Conservation (phyloP, 495 filamentous ascomycete species). For the Hyaloscypha bicolor region DNA sequence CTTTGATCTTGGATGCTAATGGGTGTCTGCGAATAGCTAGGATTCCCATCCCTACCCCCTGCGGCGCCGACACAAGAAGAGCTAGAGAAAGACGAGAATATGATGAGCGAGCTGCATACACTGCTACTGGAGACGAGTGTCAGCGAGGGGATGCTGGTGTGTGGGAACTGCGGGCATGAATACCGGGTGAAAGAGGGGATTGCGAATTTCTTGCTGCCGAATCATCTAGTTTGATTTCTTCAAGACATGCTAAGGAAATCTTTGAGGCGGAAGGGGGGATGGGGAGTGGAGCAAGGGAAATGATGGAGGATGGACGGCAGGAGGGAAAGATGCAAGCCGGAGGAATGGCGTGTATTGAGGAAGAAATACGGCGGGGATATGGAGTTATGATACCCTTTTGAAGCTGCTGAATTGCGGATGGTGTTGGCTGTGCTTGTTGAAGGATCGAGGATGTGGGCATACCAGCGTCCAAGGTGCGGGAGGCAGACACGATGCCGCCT, state of each 20-base stretch:
- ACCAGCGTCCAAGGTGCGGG: too few species aligned
- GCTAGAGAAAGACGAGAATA: conserved; percentile 62
- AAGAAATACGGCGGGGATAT: too few species aligned
- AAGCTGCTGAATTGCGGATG: too few species aligned
- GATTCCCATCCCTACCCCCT: conserved; percentile 75
- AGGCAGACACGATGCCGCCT: too few species aligned
- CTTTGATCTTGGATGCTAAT: not conserved
- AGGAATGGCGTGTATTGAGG: too few species aligned
- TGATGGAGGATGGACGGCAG: not conserved
- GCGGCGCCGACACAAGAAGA: conserved; percentile 60
- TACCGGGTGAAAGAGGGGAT: conserved; percentile 94
- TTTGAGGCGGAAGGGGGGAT: not conserved
- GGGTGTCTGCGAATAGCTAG: conserved; percentile 56
- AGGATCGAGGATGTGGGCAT: too few species aligned
- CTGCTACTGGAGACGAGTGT: conserved; percentile 91
- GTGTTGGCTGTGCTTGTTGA: too few species aligned
- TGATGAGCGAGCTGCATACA: conserved; percentile 74
- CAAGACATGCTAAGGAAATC: not conserved
- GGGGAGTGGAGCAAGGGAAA: not conserved
- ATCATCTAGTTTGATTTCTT: conserved; percentile 68
- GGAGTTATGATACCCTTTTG: too few species aligned
- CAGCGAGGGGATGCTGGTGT: conserved; percentile 82
- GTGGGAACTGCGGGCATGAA: conserved; percentile 88
- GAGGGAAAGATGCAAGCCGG: too few species aligned
- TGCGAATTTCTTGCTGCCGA: conserved; percentile 92